Percentiles rank a stretch among this genome's conserved stretches.
These are phyloP conservation scores for Penicillium oxalicum DNA, from an alignment of 2,329 filamentous ascomycete genomes.

Conservation along the genomic window DNA sequence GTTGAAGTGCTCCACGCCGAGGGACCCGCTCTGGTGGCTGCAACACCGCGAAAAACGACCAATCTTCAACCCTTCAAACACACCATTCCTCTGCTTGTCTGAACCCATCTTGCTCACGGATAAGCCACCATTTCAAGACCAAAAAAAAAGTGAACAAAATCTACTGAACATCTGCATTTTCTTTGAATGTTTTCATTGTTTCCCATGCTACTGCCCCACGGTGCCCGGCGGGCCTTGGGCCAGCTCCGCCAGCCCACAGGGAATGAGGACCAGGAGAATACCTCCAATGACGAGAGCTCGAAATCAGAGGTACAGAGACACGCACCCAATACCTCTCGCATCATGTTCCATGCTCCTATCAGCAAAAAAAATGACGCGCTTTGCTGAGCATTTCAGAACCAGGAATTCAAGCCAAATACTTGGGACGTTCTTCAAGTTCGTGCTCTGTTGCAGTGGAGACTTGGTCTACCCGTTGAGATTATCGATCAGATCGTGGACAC, in stretches of 20 bases:
- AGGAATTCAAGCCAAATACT: slow-evolving; percentile 23
- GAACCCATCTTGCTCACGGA: no score
- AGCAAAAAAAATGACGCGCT: not conserved
- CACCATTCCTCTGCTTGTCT: not conserved
- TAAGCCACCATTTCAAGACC: no score
- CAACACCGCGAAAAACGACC: no score
- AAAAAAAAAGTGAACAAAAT: no score
- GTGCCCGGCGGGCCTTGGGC: not conserved
- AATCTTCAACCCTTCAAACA: no score
- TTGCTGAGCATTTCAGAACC: not conserved
- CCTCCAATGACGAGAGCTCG: not conserved
- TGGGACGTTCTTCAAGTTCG: slow-evolving; percentile 32
- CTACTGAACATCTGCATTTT: no score
- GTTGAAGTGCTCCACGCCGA: no score
- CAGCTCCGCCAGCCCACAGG: not conserved
- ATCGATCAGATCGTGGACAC: slow-evolving; percentile 37
- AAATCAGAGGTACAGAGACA: not conserved
- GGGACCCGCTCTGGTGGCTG: no score
- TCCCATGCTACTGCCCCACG: not conserved
- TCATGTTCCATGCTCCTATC: not conserved
- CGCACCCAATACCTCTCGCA: no score
- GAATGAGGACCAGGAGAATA: not conserved
- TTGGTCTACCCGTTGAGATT: slow-evolving; percentile 31
- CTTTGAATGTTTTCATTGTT: not conserved
- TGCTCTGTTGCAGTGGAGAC: slow-evolving; percentile 28